These are phyloP conservation scores for Cladophialophora bantiana DNA, from an alignment of 2,329 filamentous ascomycete species.

Conservation along the genomic window DNA sequence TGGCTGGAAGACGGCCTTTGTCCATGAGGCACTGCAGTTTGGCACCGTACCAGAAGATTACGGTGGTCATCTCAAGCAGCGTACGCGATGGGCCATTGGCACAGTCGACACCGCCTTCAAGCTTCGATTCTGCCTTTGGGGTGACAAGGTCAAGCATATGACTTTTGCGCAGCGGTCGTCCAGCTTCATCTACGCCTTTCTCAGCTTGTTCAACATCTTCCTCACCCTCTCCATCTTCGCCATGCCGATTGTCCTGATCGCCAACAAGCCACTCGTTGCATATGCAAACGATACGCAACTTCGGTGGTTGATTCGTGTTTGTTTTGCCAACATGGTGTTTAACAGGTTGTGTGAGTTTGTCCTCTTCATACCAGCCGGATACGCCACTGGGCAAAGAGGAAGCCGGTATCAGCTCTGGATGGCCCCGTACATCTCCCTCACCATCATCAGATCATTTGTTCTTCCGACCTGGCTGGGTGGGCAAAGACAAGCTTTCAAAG, in stretches of 20 bases:
- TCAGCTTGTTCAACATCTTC: conserved; percentile 64
- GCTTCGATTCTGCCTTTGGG: conserved; percentile 66
- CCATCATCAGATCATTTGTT: conserved; percentile 64
- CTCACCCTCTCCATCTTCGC: conserved; percentile 63
- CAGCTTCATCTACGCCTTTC: conserved; percentile 63
- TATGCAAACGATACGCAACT: conserved; percentile 62
- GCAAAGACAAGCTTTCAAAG: conserved; percentile 65
- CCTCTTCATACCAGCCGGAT: conserved; percentile 66
- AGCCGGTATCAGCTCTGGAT: conserved; percentile 67
- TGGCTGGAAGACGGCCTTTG: conserved; percentile 44
- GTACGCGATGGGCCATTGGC: conserved; percentile 50
- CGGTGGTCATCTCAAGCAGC: conserved; percentile 49
- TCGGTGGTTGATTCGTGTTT: conserved; percentile 65
- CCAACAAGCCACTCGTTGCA: conserved; percentile 64
- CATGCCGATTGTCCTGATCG: conserved; percentile 65
- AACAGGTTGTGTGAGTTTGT: conserved; percentile 65
- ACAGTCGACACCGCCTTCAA: conserved; percentile 67
- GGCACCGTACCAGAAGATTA: conserved; percentile 48
- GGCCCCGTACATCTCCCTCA: conserved; percentile 67
- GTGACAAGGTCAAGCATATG: conserved; percentile 62
- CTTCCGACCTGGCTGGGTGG: conserved; percentile 67
- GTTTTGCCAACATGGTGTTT: conserved; percentile 59
- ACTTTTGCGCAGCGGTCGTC: conserved; percentile 64
- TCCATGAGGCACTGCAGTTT: conserved; percentile 43
- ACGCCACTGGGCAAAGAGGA: conserved; percentile 65